Evolutionary conservation across 2,329 filamentous ascomycete species (phyloP), one percentile per base, ranked within the genome.

Genomic region (Hirsutella rhossiliensis): DNA sequence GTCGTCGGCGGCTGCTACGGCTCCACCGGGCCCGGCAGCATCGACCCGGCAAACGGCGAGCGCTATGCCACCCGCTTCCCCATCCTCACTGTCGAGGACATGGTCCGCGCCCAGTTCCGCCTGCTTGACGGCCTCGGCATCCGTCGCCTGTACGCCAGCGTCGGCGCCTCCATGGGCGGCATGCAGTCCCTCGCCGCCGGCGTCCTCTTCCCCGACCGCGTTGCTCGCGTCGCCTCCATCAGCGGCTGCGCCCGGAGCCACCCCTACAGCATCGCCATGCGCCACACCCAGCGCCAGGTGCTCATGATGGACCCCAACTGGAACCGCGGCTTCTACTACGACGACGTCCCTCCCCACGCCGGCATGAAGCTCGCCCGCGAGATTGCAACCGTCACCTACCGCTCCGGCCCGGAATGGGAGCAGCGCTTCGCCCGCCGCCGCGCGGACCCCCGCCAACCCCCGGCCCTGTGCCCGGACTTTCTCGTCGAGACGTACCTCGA

Each of bases 291-390:
- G 65, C 81, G 92, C 27, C 92, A 97, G 67, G 92, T 96, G 1
- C 75, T 98, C 40, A 97, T 98, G 89, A 96, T 96, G 84, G 92
- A 98, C 56, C 88, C 89, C 3, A 88, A 94, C 57, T 98, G 92
- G 92, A 86, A 87, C 53, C 80, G 92, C 31, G 92, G 92, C 2
- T 94, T 90, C 67, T 97, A 97, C 70, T 94, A 95, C 60, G 83
- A 82, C 56, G 69, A 72, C 37, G 80, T 98, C 7, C 92, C 92
- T 2, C 92, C 92, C 1, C 92, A 98, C 58, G 82, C 85, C 0
- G 92, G 92, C 41, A 97, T 98, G 90, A 98, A 98, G 66, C 81
- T 98, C 7, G 90, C 92, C 1, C 82, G 92, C 47, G 87, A 98
- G 65, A 98, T 98, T 55, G 92, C 92, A 15, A 98, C 92, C 1